Evolutionary conservation across 2,329 filamentous ascomycete species (phyloP), one percentile per base, ranked within the genome.

Genomic region (Nemania sp.): DNA sequence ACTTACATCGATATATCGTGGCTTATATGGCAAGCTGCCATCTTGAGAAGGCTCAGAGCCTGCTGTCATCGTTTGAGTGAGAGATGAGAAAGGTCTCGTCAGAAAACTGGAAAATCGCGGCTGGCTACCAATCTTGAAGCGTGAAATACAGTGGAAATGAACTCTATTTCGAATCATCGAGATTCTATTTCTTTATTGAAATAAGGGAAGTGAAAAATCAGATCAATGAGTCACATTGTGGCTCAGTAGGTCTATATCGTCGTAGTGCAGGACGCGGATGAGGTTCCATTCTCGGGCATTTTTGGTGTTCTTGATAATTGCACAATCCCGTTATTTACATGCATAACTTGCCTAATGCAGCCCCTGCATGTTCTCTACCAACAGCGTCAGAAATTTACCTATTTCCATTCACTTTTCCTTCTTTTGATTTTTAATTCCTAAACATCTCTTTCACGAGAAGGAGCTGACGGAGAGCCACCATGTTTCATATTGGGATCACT

Each of bases 1-100:
- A 68, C 78, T 66, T 75, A 86, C 83, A 80, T 86, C 83, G 57
- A 86, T 80, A 63, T 84, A 86, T 65, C 81, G 76, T 9, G 81
- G 81, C 45, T 69, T 73, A 60, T 77, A 77, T 45, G 58, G 46
- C 22, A 66, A 44, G 22, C 55, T 60, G 24, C 39, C 37, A 31
- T 57, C 49, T 11, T 46, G n/a, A 19, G 56, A 50, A 53, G 66
- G 49, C 43, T 51, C 49, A 54, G 65, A 60, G 36, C 44, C 45
- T 45, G 54, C 49, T 22, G 51, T 57, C 68, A 70, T 70, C 22
- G n/a, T 63, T 17, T 52, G 41, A 33, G 58, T 12, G 20, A 53
- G 56, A 8, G 44, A 56, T 37, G 54, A 61, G 44, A 62, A 28
- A 28, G 46, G n/a, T 54, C 55, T 64, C 23, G 26, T 23, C n/a